Evolutionary conservation across 169 alveolate species (phyloP).

Genomic region (Plasmodium sp.): DNA sequence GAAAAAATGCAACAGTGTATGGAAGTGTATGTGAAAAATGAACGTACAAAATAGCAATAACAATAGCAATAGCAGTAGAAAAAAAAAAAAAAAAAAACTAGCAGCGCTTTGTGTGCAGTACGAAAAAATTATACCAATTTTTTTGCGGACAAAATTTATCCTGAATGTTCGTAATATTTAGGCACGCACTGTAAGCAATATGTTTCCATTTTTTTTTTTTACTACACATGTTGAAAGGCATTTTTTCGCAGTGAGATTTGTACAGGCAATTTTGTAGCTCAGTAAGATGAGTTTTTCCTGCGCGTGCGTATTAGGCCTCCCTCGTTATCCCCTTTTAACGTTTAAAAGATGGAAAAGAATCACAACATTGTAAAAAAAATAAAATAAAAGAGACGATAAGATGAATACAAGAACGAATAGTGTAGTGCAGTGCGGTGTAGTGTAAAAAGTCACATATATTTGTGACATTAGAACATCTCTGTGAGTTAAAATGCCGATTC

Average conservation of each 20-base stretch:
- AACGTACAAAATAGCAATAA: background rate
- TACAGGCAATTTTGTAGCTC: background rate
- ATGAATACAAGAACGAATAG: background rate
- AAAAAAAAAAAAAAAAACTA: conserved; percentile 4
- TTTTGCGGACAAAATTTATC: background rate
- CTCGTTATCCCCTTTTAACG: background rate
- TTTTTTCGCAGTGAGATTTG: background rate
- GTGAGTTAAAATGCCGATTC: background rate
- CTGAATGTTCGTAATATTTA: conserved; percentile 7
- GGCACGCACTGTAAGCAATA: background rate
- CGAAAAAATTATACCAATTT: background rate
- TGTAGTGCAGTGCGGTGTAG: background rate
- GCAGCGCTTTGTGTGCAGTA: conserved; percentile 13
- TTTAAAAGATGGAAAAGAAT: conserved; percentile 57
- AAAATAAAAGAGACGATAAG: background rate
- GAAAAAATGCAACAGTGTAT: background rate
- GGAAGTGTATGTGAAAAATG: background rate
- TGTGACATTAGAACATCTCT: background rate
- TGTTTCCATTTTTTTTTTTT: background rate
- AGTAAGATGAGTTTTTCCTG: background rate
- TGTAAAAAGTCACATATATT: background rate
- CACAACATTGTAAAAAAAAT: conserved; percentile 57
- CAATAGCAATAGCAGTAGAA: too few relatives aligned
- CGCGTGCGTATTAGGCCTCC: background rate
- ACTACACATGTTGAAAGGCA: background rate